Base-by-base conservation (phyloP, 2,329 filamentous ascomycete genomes). In the Rutstroemia sp. region DNA sequence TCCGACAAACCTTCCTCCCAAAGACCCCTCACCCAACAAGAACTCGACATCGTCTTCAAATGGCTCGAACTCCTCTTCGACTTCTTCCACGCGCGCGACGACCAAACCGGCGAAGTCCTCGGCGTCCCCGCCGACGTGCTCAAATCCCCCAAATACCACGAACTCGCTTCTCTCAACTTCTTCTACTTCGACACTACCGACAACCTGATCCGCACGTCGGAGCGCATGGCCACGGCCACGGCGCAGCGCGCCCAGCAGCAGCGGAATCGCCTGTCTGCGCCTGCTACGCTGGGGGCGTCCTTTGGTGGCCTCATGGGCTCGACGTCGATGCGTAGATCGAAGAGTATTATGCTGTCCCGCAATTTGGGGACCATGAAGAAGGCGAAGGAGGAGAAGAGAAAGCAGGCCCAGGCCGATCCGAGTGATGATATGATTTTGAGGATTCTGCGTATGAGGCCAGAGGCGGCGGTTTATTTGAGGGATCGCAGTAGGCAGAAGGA, bases 341-440 rank as follows among this genome's bases (percentile, higher is more conserved):
- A 86, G 81, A 89, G 85, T 62, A 95, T 99, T 72, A 91, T 99
- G 88, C 86, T 96, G 73, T 90, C 84, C 65, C 85, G 92, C 57
- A 99, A 97, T 70, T 74, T 99, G 54, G 94, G 94, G 47, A 97
- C 94, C 7, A 97, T 99, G 91, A 87, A 85, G 65, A 89, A 92
- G 69, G 91, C 89, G 42, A 97, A 97, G 73, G 91, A 96, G 70
- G 92, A 96, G 73, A 96, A 95, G 75, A 81, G 94, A 61, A 91
- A 92, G 65, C 92, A 97, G 70, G 90, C 91, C 1, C 94, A 99
- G 70, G 92, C 94, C 1, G 94, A 97, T 70, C 92, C 94, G 1
- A 96, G 87, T 69, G 94, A 99, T 71, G 94, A 99, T 70, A 97
- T 97, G 88, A 97, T 99, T 63, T 73, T 99, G 65, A 81, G 94